Base-by-base conservation (phyloP, 73 alveolate genomes). In the Durusdinium trenchii region DNA sequence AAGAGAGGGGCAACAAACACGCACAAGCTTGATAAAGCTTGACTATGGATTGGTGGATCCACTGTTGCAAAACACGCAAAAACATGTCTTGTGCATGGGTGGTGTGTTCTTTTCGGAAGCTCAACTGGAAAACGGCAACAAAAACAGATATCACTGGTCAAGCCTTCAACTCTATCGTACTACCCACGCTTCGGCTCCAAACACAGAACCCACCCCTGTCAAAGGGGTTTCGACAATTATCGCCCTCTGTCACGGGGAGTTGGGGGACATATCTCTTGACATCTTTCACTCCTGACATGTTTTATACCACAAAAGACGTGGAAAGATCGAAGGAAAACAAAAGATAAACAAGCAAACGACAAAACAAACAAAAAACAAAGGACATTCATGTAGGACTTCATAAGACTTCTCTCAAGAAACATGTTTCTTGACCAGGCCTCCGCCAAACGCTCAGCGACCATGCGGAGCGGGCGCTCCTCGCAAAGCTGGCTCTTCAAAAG, bases 371-470 rank as follows among this genome's bases (percentile, higher is more conserved):
- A 9, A 54, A n/a, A 9, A 20, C 64, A 9, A 9, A 9, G 28
- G 20, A 54, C 64, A 54, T 9, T 9, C 9, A 54, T 54, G 64
- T 54, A 54, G 64, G 64, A 9, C 64, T 54, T n/a, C n/a, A n/a
- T n/a, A n/a, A n/a, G n/a, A n/a, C n/a, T n/a, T 54, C 64, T 54
- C 28, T 54, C 20, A 20, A 54, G 1, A 38, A 38, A 18, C 42
- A 12, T 0, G 6, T 20, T 46, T 35, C 36, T 71, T 16, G 6
- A 0, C 35, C 92, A 9, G 42, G 28, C 98, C 98, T 91, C 98
- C 46, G 87, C 81, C 50, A 91, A 57, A 23, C 98, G 71, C 82
- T 91, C 98, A 1, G 98, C 98, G 61, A 91, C 98, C 98, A 91
- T 47, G 46, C 89, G 87, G 16, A 91, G 79, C 36, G 98, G 90